Evolutionary conservation across 1,139 yeast genomes (phyloP), one percentile per base, ranked within the genome.

Genomic region (Saccharomycopsis crataegensis): DNA sequence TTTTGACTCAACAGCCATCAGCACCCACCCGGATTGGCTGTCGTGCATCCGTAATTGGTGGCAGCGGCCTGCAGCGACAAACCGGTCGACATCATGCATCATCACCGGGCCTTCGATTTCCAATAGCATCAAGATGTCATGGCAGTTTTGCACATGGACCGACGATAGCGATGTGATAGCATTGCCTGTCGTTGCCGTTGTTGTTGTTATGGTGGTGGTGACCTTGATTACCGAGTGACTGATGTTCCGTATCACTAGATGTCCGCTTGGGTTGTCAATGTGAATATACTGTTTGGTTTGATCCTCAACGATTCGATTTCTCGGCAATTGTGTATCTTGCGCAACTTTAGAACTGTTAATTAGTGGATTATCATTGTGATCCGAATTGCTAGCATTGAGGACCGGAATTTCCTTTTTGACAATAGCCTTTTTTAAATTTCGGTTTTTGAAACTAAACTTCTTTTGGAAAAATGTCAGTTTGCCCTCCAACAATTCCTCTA

Each of bases 21-120:
- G 14, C 16, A 52, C 32, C 12, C 37, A 28, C 6, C 51, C 28
- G 22, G 28, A n/a, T 9, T 43, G 16, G 17, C 45, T 37, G 16
- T 52, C 42, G 32, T 55, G 58, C 6, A 55, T 37, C 45, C 58
- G 14, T 31, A 55, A 43, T 36, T 55, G 58, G 31, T 55, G 55
- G 40, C 58, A 55, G 32, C 32, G 31, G 11, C 49, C 52, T n/a
- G 14, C 7, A 22, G 45, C 22, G 14, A 34, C 12, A 22, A 45
- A 46, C 9, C 45, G 34, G 7, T 38, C 16, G n/a, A 50, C 12
- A 17, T 33, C 40, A 17, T 52, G 44, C n/a, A 49, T 36, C 44
- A 52, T 43, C 14, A 54, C 38, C 31, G 57, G 34, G 8, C 57
- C 55, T 7, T 44, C 44, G 7, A 37, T 37, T 14, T 48, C 43